Conservation (phyloP, 352 stramenopile genomes). For the Poterioochromonas sp. region DNA sequence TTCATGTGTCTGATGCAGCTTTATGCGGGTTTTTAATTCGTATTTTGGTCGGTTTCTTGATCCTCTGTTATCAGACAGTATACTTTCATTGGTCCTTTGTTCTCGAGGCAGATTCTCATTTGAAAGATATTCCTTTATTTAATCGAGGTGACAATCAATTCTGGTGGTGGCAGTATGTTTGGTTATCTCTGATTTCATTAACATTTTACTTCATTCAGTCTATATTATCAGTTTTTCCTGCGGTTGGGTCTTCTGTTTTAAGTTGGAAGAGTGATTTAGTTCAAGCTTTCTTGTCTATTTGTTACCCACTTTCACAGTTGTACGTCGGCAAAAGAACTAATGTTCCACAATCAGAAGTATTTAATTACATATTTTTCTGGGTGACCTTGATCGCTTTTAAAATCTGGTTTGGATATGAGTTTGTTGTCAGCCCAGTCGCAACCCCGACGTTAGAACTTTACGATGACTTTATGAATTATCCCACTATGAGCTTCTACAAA, state of each 20-base stretch:
- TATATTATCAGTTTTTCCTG: slow-evolving; percentile 58
- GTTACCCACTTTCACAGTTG: slow-evolving; percentile 62
- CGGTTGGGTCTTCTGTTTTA: slow-evolving; percentile 54
- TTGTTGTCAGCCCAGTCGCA: slow-evolving; percentile 91
- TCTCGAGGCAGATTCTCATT: neutral
- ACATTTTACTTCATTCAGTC: slow-evolving; percentile 59
- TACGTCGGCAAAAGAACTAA: slow-evolving; percentile 82
- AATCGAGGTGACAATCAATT: slow-evolving; percentile 51
- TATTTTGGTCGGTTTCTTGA: slow-evolving; percentile 75
- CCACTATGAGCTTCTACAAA: slow-evolving; percentile 62
- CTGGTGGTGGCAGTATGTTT: slow-evolving; percentile 81
- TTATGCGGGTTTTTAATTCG: slow-evolving; percentile 68
- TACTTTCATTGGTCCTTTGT: slow-evolving; percentile 28
- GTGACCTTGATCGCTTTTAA: slow-evolving; percentile 85
- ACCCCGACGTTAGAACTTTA: slow-evolving; percentile 82
- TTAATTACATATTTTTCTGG: slow-evolving; percentile 86
- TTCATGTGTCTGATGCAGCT: slow-evolving; percentile 57
- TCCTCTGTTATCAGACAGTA: slow-evolving; percentile 78
- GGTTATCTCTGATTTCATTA: slow-evolving; percentile 63
- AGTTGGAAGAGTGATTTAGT: slow-evolving; percentile 67
- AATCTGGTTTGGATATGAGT: slow-evolving; percentile 95
- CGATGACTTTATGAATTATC: slow-evolving; percentile 85
- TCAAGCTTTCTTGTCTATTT: slow-evolving; percentile 65
- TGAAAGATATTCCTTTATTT: slow-evolving; percentile 25
- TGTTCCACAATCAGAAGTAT: neutral